Evolutionary conservation across 345 rosid genomes (phyloP).

Genomic region (Melaleuca quinquenervia): DNA sequence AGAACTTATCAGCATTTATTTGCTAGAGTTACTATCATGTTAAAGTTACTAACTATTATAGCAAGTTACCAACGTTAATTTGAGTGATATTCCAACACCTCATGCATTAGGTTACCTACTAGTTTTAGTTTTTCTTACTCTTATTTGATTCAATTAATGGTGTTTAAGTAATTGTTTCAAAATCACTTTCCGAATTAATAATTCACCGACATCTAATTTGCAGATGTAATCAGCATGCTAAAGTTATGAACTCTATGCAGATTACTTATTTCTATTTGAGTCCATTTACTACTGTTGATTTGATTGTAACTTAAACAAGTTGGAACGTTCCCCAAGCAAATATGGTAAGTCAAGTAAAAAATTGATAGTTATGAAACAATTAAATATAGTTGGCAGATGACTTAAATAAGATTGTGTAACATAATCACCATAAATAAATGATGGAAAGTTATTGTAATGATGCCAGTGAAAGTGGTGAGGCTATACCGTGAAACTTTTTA

Average conservation of each 20-base stretch:
- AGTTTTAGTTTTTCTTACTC: not conserved
- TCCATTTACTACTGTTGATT: not conserved
- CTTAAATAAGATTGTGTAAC: not conserved
- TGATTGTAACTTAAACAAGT: not conserved
- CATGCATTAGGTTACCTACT: not conserved
- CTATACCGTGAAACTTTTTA: too few relatives aligned
- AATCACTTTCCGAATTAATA: too few relatives aligned
- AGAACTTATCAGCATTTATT: too few relatives aligned
- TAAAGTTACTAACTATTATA: too few relatives aligned
- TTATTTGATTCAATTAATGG: not conserved
- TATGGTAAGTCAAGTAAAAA: not conserved
- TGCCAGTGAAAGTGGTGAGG: too few relatives aligned
- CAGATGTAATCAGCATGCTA: not conserved
- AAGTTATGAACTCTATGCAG: not conserved
- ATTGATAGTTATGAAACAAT: not conserved
- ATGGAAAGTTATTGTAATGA: too few relatives aligned
- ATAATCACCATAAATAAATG: not conserved
- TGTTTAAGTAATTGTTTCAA: too few relatives aligned
- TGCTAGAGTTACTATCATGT: too few relatives aligned
- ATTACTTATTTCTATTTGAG: not conserved
- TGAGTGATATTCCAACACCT: not conserved
- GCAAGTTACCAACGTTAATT: not conserved
- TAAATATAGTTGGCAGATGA: not conserved
- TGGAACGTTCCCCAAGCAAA: not conserved
- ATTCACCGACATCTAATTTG: too few relatives aligned